Evolutionary conservation across 176 grass and related monocot genomes (phyloP).

Genomic region (Elaeis guineensis): DNA sequence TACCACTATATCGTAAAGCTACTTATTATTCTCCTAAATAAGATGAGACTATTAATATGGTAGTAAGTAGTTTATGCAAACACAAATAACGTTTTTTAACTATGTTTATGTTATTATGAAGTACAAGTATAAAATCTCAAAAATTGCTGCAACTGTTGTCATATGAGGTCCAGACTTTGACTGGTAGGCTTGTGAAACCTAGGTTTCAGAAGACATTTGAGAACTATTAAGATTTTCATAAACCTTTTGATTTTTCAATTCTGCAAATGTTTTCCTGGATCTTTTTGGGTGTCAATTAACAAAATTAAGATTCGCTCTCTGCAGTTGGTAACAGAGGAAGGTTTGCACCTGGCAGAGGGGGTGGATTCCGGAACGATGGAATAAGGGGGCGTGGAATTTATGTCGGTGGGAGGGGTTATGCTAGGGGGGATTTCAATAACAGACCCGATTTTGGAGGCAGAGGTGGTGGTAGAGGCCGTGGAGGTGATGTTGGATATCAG

Average conservation of each 20-base stretch:
- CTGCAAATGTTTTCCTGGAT: too few species aligned
- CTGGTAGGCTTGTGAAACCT: too few species aligned
- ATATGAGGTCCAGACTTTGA: too few species aligned
- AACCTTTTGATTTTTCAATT: too few species aligned
- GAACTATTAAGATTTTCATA: too few species aligned
- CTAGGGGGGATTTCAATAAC: conserved; percentile 49
- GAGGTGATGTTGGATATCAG: conserved; percentile 57
- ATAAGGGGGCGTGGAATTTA: conserved; percentile 1
- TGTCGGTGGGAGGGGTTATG: neutral
- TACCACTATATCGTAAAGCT: too few species aligned
- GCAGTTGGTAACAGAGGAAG: conserved; percentile 7
- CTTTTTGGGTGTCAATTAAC: neutral
- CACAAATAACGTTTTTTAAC: neutral
- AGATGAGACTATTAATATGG: too few species aligned
- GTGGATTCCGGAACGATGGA: neutral
- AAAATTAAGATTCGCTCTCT: neutral
- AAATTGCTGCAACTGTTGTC: too few species aligned
- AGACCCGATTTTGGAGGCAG: conserved; percentile 55
- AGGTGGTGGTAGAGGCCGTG: conserved; percentile 49
- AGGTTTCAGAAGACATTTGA: too few species aligned
- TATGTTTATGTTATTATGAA: too few species aligned
- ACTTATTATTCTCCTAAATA: too few species aligned
- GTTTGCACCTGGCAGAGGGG: conserved; percentile 5
- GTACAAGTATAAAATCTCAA: too few species aligned
- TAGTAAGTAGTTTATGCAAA: neutral